Base-by-base conservation (phyloP, 2,329 filamentous ascomycete genomes). In the Penicillium verrucosum region DNA sequence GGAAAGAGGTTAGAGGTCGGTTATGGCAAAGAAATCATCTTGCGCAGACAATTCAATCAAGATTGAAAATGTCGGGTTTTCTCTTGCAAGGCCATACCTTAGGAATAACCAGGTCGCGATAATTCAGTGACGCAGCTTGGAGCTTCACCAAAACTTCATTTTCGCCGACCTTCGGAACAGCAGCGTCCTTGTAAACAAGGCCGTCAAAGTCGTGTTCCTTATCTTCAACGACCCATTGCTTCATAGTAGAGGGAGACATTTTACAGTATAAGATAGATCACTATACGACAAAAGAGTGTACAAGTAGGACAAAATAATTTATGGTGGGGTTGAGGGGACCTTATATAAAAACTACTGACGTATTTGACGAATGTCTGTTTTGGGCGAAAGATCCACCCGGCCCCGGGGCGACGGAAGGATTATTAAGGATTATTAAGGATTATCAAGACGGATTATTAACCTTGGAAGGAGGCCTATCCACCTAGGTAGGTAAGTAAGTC, bases 91-190 rank as follows among this genome's bases (percentile, higher is more conserved):
- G 6, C 57, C 80, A 47, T 71, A 73, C 70, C 70, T 75, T 70
- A 0, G 77, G 73, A 49, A 81, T 80, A 16, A 75, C 70, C 9
- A 82, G 63, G 32, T 82, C 80, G 25, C 80, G 73, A 57, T 80
- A 81, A 58, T 82, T 82, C 49, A 82, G 66, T 12, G 78, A 78
- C 0, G 76, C 79, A 4, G 75, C 79, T n/a, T 77, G 65, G 1
- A 82, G 78, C 72, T 87, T 88, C 64, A 92, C 85, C 34, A 92
- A 80, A 6, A 91, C 87, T 27, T 92, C 85, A 59, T 83, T 82
- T 53, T 90, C 87, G 45, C 88, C 88, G 1, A 88, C 68, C 61
- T 84, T 74, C 14, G 87, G 85, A 3, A 90, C 67, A 1, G 80
- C 66, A 0, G 74, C 79, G 46, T 80, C 77, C 57, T 80, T 74